phyloP scores from a whole-genome alignment of 768 basidiomycete species.

The Clitopilus passeckerianus region DNA sequence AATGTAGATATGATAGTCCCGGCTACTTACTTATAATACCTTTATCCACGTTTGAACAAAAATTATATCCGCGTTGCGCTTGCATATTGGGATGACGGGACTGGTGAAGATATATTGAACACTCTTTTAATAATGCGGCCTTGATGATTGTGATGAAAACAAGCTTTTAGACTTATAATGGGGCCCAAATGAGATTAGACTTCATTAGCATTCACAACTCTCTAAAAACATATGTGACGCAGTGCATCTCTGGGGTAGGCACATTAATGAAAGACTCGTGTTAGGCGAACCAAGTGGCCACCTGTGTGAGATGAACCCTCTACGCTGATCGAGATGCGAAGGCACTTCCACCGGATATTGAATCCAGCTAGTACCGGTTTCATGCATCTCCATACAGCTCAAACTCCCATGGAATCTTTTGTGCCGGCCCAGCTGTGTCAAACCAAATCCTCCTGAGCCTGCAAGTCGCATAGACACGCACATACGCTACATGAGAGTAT shows the following conservation, averaged over 20 bases:
- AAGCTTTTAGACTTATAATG: not conserved
- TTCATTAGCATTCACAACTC: too few species aligned
- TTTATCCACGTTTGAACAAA: not conserved
- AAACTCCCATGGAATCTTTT: conserved; percentile 71
- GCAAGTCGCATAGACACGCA: conserved; percentile 77
- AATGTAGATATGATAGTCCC: not conserved
- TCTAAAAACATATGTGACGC: not conserved
- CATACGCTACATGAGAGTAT: conserved; percentile 64
- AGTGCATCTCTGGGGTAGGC: not conserved
- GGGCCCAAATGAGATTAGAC: too few species aligned
- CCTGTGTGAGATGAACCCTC: too few species aligned
- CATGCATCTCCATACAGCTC: conserved; percentile 41
- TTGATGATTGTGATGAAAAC: not conserved
- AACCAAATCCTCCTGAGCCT: conserved; percentile 77
- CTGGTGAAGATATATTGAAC: too few species aligned
- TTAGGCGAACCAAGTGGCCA: not conserved
- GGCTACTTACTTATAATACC: not conserved
- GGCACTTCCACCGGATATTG: not conserved
- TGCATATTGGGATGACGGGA: too few species aligned
- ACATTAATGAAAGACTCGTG: not conserved
- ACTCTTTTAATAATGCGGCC: too few species aligned
- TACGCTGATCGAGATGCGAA: not conserved
- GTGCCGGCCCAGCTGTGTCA: conserved; percentile 46
- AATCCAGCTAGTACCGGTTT: not conserved
- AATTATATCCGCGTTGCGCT: not conserved